phyloP scores from a whole-genome alignment of 129 eudicot species.

The Chrysanthemum lavandulifolium region DNA sequence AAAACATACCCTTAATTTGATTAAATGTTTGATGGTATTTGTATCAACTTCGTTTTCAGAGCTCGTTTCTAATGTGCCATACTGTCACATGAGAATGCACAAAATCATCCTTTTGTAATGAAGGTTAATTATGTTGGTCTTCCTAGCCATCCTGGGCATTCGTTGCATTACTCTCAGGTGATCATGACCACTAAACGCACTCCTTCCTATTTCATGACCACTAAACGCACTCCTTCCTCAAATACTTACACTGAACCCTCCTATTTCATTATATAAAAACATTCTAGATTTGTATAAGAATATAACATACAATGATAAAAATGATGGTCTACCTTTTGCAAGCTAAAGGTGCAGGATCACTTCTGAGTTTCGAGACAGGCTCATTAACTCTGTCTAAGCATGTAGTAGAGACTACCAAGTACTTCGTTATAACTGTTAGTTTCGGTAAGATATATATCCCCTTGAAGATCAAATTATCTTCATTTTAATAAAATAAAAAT shows the following conservation, averaged over 20 bases:
- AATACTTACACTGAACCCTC: no score
- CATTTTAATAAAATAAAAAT: no score
- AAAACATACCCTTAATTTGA: no score
- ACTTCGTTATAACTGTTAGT: conserved; percentile 80
- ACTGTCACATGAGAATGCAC: no score
- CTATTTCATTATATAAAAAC: no score
- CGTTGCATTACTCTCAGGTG: conserved; percentile 93
- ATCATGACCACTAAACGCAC: not conserved
- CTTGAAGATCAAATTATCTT: not conserved
- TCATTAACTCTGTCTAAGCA: conserved; percentile 83
- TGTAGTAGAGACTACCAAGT: conserved; percentile 73
- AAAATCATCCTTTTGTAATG: no score
- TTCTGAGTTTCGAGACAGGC: conserved; percentile 82
- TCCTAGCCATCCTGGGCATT: conserved; percentile 62
- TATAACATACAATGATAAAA: not conserved
- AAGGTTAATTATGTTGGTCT: no score
- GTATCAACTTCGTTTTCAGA: no score
- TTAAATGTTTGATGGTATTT: no score
- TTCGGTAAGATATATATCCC: conserved; percentile 49
- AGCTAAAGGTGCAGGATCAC: conserved; percentile 97
- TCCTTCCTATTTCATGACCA: no score
- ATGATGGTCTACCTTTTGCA: conserved; percentile 24
- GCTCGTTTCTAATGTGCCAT: no score
- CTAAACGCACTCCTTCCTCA: no score
- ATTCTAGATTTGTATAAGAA: not conserved